Base-by-base conservation (phyloP, 2,329 filamentous ascomycete genomes). In the Colletotrichum sp. region DNA sequence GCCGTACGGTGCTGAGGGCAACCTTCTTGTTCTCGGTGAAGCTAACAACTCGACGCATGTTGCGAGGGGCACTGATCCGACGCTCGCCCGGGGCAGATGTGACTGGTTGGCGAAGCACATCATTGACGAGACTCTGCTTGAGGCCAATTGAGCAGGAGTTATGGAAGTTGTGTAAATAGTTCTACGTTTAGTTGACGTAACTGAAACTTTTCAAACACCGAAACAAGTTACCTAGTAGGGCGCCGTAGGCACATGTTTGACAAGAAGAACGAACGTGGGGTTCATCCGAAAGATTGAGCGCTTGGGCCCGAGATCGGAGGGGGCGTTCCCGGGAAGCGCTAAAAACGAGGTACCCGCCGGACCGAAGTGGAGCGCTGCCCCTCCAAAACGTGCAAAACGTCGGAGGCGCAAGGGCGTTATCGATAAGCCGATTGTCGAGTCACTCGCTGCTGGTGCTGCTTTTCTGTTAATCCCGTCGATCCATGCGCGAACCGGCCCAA, bases 401-500 rank as follows among this genome's bases (percentile, higher is more conserved):
- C 43, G 65, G 18, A 28, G 65, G 14, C 65, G 43, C 43, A 24
- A 32, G 26, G 65, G 52, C 18, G 70, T 76, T 76, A 76, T 76
- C 74, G 74, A 76, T 76, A 76, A 36, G 59, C n/a, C 43, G 12
- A 26, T 36, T 55, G 43, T 39, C 70, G 70, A 76, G 74, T 76
- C 74, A 76, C 74, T 26, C 59, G 6, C 43, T 52, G 43, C 6
- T 7, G 39, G 18, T 48, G 10, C 10, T 52, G 39, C 39, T 48
- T 48, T 52, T 21, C 43, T 52, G 43, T 52, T 52, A 52, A 52
- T 21, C 63, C 55, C 18, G 26, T 68, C 8, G 8, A 68, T 65
- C 64, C 43, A 75, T 63, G 70, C 74, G 70, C 65, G 64, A 69
- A 76, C 70, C 52, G 67, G 57, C 72, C 69, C 59, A 73, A 74